A percentile compares a stretch with the other conserved stretches of the same genome.
phyloP scores from a whole-genome alignment of 164 flowering plant species.

The Macadamia tetraphylla region DNA sequence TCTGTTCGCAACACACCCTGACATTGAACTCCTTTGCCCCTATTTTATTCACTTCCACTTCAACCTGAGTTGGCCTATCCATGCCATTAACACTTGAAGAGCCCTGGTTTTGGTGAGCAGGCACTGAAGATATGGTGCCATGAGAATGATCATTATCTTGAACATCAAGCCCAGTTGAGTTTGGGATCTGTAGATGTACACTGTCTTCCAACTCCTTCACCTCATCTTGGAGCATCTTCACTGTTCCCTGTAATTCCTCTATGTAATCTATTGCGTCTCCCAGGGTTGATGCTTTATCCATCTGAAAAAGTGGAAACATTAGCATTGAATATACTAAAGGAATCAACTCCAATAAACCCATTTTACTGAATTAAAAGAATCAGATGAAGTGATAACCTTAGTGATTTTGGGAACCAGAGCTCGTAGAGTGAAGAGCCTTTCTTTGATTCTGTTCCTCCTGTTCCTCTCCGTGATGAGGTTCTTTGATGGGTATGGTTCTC shows the following conservation, averaged over 20 bases:
- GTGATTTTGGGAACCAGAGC: slow-evolving; percentile 62
- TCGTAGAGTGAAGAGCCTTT: slow-evolving; percentile 38
- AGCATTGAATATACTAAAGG: not conserved
- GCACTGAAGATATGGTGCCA: not conserved
- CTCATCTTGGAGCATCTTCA: slow-evolving; percentile 32
- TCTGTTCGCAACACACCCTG: slow-evolving; percentile 30
- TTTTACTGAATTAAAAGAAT: not conserved
- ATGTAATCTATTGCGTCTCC: slow-evolving; percentile 56
- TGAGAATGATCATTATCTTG: not conserved
- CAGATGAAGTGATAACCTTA: slow-evolving; percentile 29
- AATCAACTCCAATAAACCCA: not conserved
- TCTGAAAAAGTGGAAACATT: slow-evolving; percentile 24
- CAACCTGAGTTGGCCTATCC: slow-evolving; percentile 22
- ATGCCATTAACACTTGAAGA: slow-evolving; percentile 2
- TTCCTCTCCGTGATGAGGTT: slow-evolving; percentile 53
- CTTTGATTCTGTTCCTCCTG: slow-evolving; percentile 43
- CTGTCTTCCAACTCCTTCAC: slow-evolving; percentile 28
- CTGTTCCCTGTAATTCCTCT: slow-evolving; percentile 33
- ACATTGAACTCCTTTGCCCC: slow-evolving; percentile 35
- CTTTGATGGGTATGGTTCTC: slow-evolving; percentile 25
- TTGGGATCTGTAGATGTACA: slow-evolving; percentile 1
- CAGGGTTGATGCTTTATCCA: slow-evolving; percentile 52
- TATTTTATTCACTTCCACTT: slow-evolving; percentile 50
- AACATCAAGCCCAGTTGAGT: not conserved
- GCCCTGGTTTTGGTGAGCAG: not conserved